Base-by-base conservation (phyloP, 2,329 filamentous ascomycete genomes). In the Daldinia sp. region DNA sequence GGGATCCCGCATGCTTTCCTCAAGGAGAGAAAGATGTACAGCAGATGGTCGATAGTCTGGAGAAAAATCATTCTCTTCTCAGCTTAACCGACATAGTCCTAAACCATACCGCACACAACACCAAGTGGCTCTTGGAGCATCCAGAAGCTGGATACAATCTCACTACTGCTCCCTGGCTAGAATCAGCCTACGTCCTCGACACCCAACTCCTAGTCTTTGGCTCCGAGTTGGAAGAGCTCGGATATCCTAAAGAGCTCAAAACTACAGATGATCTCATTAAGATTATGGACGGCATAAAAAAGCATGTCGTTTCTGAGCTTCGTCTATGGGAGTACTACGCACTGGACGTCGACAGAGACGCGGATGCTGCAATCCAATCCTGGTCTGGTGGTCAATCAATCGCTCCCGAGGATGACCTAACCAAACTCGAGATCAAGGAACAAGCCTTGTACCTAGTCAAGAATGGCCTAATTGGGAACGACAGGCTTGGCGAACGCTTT, bases 41-140 rank as follows among this genome's bases (percentile, higher is more conserved):
- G 65, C 86, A 88, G 53, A 85, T 99, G 84, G 89, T 97, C 18
- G 81, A 88, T 48, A 94, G 88, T 77, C 91, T 99, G 86, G 93
- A 98, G 80, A 86, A 90, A 58, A 90, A 97, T 59, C 90, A 97
- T 79, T 92, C 92, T 2, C 84, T 99, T 60, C 85, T 99, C 63
- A 93, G 93, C 69, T 82, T 99, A 82, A 98, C 95, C 0, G 96
- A 99, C 79, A 95, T 99, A 69, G 97, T 99, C 50, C 94, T 96
- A 85, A 99, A 99, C 77, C 96, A 99, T 82, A 99, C 96, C 3
- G 95, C 96, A 6, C 89, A 98, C 83, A 98, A 98, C 81, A 97
- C 92, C 81, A 88, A 91, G 75, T 99, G 96, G 96, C 87, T 99
- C 10, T 87, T 97, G 77, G 92, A 97, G 67, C 95, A 99, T 77